Percentiles rank a stretch among this genome's conserved stretches.
Evolutionary conservation across 768 basidiomycete genomes (phyloP).

Genomic region (Trametes cinnabarina): DNA sequence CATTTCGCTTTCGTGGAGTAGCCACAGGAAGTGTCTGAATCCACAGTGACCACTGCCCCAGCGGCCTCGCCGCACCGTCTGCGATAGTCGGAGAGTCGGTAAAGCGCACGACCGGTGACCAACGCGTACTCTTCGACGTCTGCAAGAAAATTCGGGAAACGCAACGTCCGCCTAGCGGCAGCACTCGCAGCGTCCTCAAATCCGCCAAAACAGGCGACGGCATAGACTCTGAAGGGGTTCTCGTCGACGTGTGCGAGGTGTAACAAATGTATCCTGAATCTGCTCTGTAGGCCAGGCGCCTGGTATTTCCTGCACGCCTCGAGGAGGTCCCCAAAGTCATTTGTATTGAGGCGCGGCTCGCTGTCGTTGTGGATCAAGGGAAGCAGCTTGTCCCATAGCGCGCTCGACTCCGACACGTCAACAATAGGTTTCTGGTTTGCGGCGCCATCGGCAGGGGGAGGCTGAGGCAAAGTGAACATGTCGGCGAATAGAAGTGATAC

Average conservation of each 20-base stretch:
- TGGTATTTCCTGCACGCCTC: neutral
- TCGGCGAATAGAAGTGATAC: no score
- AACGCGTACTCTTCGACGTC: no score
- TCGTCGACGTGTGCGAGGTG: neutral
- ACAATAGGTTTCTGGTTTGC: neutral
- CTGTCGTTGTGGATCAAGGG: neutral
- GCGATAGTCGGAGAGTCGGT: neutral
- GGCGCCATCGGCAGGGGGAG: neutral
- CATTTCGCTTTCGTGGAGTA: no score
- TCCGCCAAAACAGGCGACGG: neutral
- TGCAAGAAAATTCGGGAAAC: neutral
- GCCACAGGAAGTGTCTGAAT: neutral
- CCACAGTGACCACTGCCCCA: neutral
- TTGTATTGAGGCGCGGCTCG: neutral
- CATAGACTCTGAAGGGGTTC: slow-evolving; percentile 1
- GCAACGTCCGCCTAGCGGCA: neutral
- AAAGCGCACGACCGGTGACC: neutral
- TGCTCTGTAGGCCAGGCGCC: neutral
- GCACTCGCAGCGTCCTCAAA: slow-evolving; percentile 1
- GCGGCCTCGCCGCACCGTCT: neutral
- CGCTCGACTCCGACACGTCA: neutral
- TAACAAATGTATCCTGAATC: neutral
- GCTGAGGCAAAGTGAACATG: no score
- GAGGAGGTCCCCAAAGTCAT: neutral
- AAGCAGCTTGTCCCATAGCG: slow-evolving; percentile 1